Base-by-base conservation (phyloP, 441 rosid species). In the Monsonia emarginata region DNA sequence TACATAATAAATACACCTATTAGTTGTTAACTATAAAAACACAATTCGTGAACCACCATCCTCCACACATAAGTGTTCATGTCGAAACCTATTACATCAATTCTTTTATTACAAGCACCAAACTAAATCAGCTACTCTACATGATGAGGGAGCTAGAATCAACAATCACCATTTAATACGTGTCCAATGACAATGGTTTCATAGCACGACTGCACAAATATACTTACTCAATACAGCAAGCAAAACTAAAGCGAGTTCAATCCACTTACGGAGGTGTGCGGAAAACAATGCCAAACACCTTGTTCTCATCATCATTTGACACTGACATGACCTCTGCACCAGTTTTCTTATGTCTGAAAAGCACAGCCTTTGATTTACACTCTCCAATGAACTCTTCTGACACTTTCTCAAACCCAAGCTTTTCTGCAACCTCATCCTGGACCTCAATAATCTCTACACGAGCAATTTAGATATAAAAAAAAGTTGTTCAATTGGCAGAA, bases 191-290 rank as follows among this genome's bases (percentile, higher is more conserved):
- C 61, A 24, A 10, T 24, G 30, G 27, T 56, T 25, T 24, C 25
- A 24, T 13, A 13, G 18, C 61, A 24, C 6, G 14, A 42, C 38
- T 9, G 18, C 61, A 11, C 31, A 18, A 27, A 36, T 9, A 27
- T 24, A 25, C 11, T 56, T 32, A 56, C 30, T 8, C 4, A 57
- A 64, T 64, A 57, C 21, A 36, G 44, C 59, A 27, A 40, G 68
- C 60, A 36, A 63, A 63, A 63, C 18, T 56, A 22, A 5, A 21
- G 54, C 58, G 36, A 19, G 38, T 16, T 19, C 40, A 19, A 16
- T 30, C 59, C 11, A 82, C 96, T 82, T 82, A 93, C 96, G 95
- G 95, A 1, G 98, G 98, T 25, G 97, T 93, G 34, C 97, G 88
- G 50, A 90, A 82, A 72, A 93, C 96, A 69, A 93, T 79, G 72